These are phyloP conservation scores for Claviceps sp. DNA, from an alignment of 2,329 filamentous ascomycete species.

Conservation along the genomic window DNA sequence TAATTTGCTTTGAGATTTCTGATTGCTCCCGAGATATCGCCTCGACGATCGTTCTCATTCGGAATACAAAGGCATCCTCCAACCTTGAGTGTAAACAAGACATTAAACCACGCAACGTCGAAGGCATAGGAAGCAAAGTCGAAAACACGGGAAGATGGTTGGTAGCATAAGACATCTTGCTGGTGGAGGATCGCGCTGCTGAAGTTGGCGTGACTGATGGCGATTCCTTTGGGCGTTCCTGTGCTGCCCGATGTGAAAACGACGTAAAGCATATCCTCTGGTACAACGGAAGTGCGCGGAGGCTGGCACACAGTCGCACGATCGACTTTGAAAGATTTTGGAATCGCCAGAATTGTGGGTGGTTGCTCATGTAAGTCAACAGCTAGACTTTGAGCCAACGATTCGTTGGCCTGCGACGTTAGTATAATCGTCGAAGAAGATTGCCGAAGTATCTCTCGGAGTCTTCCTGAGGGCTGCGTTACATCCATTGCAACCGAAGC, in stretches of 20 bases:
- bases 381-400: not conserved
- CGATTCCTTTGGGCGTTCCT: not conserved
- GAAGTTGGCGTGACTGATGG: not conserved
- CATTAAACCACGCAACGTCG: too few species aligned
- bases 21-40: too few species aligned
- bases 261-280: not conserved
- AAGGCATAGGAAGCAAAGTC: constrained; percentile 6
- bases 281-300: not conserved
- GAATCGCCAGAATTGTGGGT: not conserved
- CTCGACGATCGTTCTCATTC: too few species aligned
- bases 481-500: constrained; percentile 33
- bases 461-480: constrained; percentile 29
- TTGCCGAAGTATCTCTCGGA: constrained; percentile 31
- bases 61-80: too few species aligned
- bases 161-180: constrained; percentile 14
- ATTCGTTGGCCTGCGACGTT: not conserved
- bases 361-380: not conserved
- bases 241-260: constrained; percentile 1
- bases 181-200: constrained; percentile 10
- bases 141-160: constrained; percentile 18
- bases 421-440: not conserved
- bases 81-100: too few species aligned
- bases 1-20: too few species aligned
- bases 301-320: too few species aligned
- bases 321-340: too few species aligned